phyloP scores from a whole-genome alignment of 768 basidiomycete genomes.

The Flagelloscypha sp. region DNA sequence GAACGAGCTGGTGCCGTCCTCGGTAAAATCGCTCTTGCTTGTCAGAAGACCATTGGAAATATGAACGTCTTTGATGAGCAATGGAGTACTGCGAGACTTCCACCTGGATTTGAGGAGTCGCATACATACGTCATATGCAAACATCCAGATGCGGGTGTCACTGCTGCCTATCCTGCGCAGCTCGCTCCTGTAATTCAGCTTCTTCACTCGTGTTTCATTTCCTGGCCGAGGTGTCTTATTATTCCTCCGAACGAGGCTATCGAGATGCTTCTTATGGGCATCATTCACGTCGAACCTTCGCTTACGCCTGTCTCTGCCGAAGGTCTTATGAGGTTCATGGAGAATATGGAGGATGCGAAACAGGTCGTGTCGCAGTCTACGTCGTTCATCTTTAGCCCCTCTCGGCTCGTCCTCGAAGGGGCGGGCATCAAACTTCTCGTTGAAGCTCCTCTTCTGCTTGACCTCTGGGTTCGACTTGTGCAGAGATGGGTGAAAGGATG shows the following conservation, averaged over 20 bases:
- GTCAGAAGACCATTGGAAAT: slow-evolving; percentile 55
- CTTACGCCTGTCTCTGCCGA: slow-evolving; percentile 60
- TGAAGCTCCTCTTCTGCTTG: slow-evolving; percentile 59
- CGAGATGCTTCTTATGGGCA: slow-evolving; percentile 71
- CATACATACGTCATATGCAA: slow-evolving; percentile 60
- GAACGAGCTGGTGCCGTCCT: slow-evolving; percentile 54
- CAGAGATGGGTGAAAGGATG: slow-evolving; percentile 56
- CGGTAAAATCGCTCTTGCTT: slow-evolving; percentile 47
- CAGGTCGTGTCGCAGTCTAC: slow-evolving; percentile 58
- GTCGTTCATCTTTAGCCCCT: slow-evolving; percentile 66
- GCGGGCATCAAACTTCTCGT: slow-evolving; percentile 53
- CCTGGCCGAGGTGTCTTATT: slow-evolving; percentile 74
- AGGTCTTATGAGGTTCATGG: slow-evolving; percentile 68
- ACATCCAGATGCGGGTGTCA: slow-evolving; percentile 52
- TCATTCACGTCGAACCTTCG: slow-evolving; percentile 77
- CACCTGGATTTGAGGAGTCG: slow-evolving; percentile 58
- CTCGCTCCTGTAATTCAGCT: slow-evolving; percentile 58
- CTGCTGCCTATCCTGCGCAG: slow-evolving; percentile 58
- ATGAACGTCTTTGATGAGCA: slow-evolving; percentile 86
- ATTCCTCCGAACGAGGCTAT: slow-evolving; percentile 52
- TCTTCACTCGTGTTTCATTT: slow-evolving; percentile 68
- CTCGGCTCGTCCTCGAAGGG: slow-evolving; percentile 54
- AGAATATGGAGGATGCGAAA: slow-evolving; percentile 45
- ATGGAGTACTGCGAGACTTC: slow-evolving; percentile 57
- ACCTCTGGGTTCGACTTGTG: slow-evolving; percentile 67